Evolutionary conservation across 306 rosid genomes (phyloP), one percentile per base, ranked within the genome.

Genomic region (Acacia confusa): DNA sequence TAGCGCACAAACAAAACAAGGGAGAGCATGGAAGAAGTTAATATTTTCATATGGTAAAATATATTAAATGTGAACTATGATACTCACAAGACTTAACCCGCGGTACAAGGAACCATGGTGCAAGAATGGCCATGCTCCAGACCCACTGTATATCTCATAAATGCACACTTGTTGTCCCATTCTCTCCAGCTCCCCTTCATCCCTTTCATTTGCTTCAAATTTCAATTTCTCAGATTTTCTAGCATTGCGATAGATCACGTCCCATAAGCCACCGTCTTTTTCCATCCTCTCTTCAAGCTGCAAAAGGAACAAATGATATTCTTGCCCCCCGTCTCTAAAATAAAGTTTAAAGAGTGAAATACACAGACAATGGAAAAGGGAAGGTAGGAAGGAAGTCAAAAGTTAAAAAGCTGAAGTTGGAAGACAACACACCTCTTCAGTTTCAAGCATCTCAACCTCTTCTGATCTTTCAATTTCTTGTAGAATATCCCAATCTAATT

Each of bases 141-240:
- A 78, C 70, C 99, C 99, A 84, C 73, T 88, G 87, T 95, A 95
- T 83, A 91, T 90, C 91, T 95, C 99, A 86, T 95, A 95, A 70
- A 95, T 91, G 87, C 97, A 92, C 72, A 93, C 89, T 34, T 90
- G 88, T 83, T 93, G 96, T 74, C 99, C 98, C 25, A 92, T 92
- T 86, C 99, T 91, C 93, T 93, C 97, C 79, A 95, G 97, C 83
- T 95, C 98, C 75, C 99, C 99, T 73, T 93, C 99, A 87, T 95
- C 99, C 86, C 99, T 89, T 83, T 95, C 99, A 87, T 95, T 95
- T 76, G 84, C 87, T 90, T 93, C 96, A 85, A 92, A 95, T 84
- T 82, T 92, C 71, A 92, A 89, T 75, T 95, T 92, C 89, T 93
- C 97, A 70, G 97, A 90, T 85, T 89, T 95, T 75, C 99, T 87